phyloP scores from a whole-genome alignment of 495 filamentous ascomycete species.

The Parathielavia hyrcaniae region DNA sequence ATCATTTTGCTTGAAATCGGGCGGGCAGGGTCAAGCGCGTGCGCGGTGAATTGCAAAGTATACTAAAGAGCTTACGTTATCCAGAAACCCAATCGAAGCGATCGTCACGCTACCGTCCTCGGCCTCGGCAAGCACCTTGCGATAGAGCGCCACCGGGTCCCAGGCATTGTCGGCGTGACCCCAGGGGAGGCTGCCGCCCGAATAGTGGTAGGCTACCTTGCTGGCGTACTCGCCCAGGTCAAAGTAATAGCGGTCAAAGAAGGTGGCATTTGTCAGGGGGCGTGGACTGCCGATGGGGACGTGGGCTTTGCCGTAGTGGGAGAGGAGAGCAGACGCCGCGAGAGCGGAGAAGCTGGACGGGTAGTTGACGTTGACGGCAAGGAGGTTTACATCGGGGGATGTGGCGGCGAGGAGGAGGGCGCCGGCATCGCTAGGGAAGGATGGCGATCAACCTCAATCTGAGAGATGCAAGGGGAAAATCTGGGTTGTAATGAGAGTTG shows the following conservation, averaged over 20 bases:
- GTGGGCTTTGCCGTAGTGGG: constrained; percentile 36
- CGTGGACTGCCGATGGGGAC: constrained; percentile 38
- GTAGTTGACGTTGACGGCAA: constrained; percentile 42
- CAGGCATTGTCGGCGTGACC: constrained; percentile 35
- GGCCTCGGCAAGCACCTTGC: constrained; percentile 33
- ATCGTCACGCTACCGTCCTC: constrained; percentile 39
- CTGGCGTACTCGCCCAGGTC: constrained; percentile 30
- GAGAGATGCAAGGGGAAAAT: background rate
- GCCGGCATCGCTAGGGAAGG: constrained; percentile 30
- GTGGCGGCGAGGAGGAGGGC: constrained; percentile 36
- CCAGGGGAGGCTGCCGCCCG: constrained; percentile 27
- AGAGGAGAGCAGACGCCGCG: constrained; percentile 37
- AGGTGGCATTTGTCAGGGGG: constrained; percentile 38
- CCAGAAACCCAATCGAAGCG: constrained; percentile 41
- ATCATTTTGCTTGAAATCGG: background rate
- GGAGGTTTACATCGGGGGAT: constrained; percentile 29
- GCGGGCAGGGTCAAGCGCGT: background rate
- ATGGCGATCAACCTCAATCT: background rate
- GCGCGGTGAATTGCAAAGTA: too few species aligned
- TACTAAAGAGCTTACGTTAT: constrained; percentile 27
- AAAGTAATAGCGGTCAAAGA: constrained; percentile 37
- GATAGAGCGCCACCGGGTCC: constrained; percentile 41
- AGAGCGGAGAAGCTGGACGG: constrained; percentile 40
- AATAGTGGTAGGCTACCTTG: constrained; percentile 41
- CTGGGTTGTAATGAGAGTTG: too few species aligned